Conservation (phyloP, 495 filamentous ascomycete genomes). For the Penicillium canariense region DNA sequence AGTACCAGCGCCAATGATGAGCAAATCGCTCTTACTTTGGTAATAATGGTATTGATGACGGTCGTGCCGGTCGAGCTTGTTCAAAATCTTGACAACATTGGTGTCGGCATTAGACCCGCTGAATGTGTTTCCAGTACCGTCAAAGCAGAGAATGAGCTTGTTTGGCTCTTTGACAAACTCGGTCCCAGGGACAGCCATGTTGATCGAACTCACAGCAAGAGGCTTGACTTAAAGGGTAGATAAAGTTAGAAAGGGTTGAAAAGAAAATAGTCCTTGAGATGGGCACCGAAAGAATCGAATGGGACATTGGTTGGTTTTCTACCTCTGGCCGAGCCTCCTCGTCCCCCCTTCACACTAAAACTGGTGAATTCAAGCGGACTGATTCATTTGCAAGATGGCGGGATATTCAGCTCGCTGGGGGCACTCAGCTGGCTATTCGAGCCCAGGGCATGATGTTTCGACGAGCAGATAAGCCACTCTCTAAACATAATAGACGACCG, state of each 20-base stretch:
- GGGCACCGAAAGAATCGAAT: background rate
- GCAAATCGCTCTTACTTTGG: slow-evolving; percentile 10
- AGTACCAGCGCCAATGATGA: background rate
- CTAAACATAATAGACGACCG: background rate
- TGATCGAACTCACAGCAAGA: background rate
- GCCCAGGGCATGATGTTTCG: background rate
- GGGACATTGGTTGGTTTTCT: background rate
- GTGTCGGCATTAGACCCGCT: slow-evolving; percentile 36
- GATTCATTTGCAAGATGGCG: background rate
- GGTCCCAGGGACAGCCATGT: background rate
- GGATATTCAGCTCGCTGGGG: background rate
- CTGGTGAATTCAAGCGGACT: background rate
- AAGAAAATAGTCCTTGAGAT: background rate
- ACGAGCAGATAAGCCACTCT: background rate
- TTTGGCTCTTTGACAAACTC: background rate
- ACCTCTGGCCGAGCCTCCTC: background rate
- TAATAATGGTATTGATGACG: slow-evolving; percentile 36
- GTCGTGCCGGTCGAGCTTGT: slow-evolving; percentile 29
- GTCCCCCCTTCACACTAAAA: background rate
- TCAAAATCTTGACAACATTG: slow-evolving; percentile 42
- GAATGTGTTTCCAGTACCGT: slow-evolving; percentile 46
- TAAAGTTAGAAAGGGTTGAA: too few relatives aligned
- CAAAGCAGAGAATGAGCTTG: slow-evolving; percentile 40
- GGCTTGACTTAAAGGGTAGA: too few relatives aligned
- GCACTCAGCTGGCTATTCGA: background rate